These are phyloP conservation scores for Thelonectria olida DNA, from an alignment of 2,329 filamentous ascomycete species.

Conservation along the genomic window DNA sequence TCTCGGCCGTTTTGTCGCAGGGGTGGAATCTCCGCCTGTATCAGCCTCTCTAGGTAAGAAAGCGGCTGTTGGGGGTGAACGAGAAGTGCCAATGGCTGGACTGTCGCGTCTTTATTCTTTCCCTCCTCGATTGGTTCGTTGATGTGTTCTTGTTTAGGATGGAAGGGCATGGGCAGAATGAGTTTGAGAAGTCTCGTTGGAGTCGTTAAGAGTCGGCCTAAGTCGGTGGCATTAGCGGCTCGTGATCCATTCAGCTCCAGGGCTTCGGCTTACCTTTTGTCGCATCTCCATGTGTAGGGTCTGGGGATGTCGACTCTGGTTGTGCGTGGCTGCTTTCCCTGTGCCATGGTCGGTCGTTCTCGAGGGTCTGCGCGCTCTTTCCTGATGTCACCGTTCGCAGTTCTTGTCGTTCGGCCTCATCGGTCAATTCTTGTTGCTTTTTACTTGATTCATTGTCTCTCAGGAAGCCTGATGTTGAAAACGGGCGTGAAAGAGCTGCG, in stretches of 20 bases:
- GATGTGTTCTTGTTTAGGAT: constrained; percentile 50
- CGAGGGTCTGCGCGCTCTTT: constrained; percentile 35
- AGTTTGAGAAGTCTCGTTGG: constrained; percentile 83
- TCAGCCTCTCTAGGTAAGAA: constrained; percentile 87
- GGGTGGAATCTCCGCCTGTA: constrained; percentile 85
- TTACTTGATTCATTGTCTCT: constrained; percentile 20
- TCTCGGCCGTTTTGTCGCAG: constrained; percentile 72
- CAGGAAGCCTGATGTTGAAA: constrained; percentile 30
- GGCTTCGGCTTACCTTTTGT: constrained; percentile 31
- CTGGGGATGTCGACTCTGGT: constrained; percentile 19
- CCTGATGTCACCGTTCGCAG: constrained; percentile 33
- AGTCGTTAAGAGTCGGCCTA: constrained; percentile 81
- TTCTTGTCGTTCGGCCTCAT: constrained; percentile 34
- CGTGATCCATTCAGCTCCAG: too few relatives aligned
- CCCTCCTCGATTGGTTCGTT: constrained; percentile 51
- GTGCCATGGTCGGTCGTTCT: constrained; percentile 42
- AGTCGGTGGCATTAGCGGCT: not conserved
- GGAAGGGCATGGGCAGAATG: constrained; percentile 73
- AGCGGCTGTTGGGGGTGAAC: constrained; percentile 91
- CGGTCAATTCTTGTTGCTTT: constrained; percentile 26
- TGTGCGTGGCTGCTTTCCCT: constrained; percentile 28
- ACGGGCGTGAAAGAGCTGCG: constrained; percentile 22
- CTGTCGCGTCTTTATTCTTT: constrained; percentile 46
- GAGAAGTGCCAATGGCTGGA: constrained; percentile 86
- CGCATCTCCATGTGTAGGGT: constrained; percentile 28